Evolutionary conservation across 2,329 filamentous ascomycete species (phyloP), one percentile per base, ranked within the genome.

Genomic region (Exophiala sp.): DNA sequence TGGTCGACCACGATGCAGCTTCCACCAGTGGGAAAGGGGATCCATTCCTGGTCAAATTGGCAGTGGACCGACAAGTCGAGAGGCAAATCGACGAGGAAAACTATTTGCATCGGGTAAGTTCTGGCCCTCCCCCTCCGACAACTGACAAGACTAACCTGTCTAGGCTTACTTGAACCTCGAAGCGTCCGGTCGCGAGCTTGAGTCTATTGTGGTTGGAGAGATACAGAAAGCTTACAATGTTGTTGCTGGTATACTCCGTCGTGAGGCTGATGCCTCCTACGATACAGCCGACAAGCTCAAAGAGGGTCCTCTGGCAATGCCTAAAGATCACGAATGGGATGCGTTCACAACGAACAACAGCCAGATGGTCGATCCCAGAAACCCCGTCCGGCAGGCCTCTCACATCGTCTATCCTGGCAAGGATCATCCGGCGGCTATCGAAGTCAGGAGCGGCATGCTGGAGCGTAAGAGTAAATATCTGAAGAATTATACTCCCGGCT

Each of bases 391-490:
- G 48, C 80, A 83, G 45, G 70, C 88, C 16, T 81, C 94, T 62
- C 85, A 87, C 56, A 94, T 98, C 58, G 81, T 87, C 52, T 98
- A 97, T 65, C 90, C 90, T 14, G 93, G 93, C 35, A 88, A 88
- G 64, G 80, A 95, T 61, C 86, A 95, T 66, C 82, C 86, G 54
- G 81, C 87, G 68, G 88, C 76, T 65, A 74, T 86, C 54, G 91
- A 97, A 68, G 86, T 98, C 46, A 79, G 90, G 53, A 88, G 88
- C 16, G 93, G 93, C 2, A 82, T 96, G 69, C 74, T 98, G 29
- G 93, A 98, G 73, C 85, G 93, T 59, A 97, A 97, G 81, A 95
- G 89, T 78, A 98, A 97, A 66, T 98, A 97, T 64, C 73, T 98
- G 55, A 97, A 96, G 74, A 96, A 90, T 67, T 96, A 96, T 68